Conservation (phyloP, 345 rosid species). For the Carallia brachiata region DNA sequence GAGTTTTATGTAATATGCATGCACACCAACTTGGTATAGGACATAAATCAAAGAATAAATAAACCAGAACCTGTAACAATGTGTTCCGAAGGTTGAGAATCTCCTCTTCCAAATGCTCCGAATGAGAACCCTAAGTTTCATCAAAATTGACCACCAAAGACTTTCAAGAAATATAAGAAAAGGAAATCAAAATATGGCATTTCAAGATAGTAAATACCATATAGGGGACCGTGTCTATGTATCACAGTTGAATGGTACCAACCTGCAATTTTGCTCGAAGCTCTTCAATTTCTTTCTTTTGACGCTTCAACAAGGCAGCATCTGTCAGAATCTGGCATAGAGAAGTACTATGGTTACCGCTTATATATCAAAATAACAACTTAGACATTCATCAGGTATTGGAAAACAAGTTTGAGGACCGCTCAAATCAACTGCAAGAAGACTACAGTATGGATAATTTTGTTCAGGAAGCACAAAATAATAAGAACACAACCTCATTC, state of each 20-base stretch:
- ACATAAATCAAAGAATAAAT: constrained; percentile 13
- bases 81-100: constrained; percentile 87
- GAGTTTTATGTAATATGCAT: constrained; percentile 13
- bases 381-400: too few relatives aligned
- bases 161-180: constrained; percentile 5
- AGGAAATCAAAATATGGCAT: constrained; percentile 6
- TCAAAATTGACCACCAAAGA: neutral
- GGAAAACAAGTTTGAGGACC: constrained; percentile 12
- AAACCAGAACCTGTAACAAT: constrained; percentile 63
- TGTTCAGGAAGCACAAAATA: constrained; percentile 3
- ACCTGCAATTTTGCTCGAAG: constrained; percentile 91
- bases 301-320: constrained; percentile 94
- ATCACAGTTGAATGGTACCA: constrained; percentile 2
- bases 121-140: constrained; percentile 64
- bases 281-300: constrained; percentile 96
- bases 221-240: neutral
- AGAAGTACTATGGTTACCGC: constrained; percentile 13
- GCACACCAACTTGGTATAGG: constrained; percentile 8
- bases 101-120: constrained; percentile 84
- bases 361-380: neutral
- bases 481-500: constrained; percentile 65
- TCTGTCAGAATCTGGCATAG: constrained; percentile 71
- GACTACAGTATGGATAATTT: neutral
- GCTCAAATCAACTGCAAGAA: neutral
- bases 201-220: constrained; percentile 6